Conservation (phyloP, 2,329 filamentous ascomycete genomes). For the Alternaria ventricosa region DNA sequence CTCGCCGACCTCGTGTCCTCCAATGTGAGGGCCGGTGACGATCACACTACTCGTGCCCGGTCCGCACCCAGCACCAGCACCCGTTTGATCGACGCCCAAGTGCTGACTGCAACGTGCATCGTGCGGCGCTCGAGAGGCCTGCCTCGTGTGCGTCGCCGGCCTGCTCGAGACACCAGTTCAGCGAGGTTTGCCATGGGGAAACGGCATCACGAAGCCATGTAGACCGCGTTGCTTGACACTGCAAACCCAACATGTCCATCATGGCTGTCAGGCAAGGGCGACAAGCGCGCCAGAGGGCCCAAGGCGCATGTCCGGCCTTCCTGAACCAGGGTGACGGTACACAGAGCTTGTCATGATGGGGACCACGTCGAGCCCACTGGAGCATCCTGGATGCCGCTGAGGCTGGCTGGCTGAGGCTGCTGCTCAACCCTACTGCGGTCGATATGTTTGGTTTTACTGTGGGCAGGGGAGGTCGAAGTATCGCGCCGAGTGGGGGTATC, state of each 20-base stretch:
- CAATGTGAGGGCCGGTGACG: constrained; percentile 34
- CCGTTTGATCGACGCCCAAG: constrained; percentile 48
- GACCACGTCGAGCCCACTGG: constrained; percentile 2
- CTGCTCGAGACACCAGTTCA: constrained; percentile 5
- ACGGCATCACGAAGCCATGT: not conserved
- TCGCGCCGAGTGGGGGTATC: constrained; percentile 34
- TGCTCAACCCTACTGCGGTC: constrained; percentile 8
- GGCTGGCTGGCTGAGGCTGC: constrained; percentile 26
- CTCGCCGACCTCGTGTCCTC: constrained; percentile 46
- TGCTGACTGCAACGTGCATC: constrained; percentile 41
- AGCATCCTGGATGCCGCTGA: constrained; percentile 11
- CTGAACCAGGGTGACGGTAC: constrained; percentile 26
- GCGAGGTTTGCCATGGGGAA: not conserved
- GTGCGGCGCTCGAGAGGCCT: constrained; percentile 28
- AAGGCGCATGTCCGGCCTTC: constrained; percentile 19
- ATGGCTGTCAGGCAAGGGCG: not conserved
- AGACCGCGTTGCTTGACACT: not conserved
- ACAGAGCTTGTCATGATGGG: constrained; percentile 8
- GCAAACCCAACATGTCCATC: not conserved
- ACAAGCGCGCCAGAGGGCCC: constrained; percentile 2
- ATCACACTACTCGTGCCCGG: constrained; percentile 43
- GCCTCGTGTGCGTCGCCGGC: constrained; percentile 4
- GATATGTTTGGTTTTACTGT: constrained; percentile 35
- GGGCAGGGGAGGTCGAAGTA: constrained; percentile 22
- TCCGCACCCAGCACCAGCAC: constrained; percentile 43